Conservation (phyloP, 208 protist species). For the Tritrichomonas foetus region DNA sequence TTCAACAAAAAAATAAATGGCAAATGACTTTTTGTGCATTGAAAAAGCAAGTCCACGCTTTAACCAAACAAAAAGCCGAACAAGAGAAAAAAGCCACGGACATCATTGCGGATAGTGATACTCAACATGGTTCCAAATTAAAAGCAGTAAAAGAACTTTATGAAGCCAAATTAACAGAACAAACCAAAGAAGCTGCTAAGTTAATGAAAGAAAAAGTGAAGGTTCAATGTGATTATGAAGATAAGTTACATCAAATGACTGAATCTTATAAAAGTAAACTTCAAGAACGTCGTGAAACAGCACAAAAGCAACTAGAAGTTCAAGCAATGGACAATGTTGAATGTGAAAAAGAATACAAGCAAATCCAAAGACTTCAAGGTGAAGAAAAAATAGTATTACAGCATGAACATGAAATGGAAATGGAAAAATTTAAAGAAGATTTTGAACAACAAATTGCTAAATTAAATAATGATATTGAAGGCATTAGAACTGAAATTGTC, state of each 20-base stretch:
- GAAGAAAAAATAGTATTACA: background rate
- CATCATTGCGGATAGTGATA: background rate
- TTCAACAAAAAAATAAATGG: slow-evolving; percentile 7
- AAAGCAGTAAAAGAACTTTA: slow-evolving; percentile 24
- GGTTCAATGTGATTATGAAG: slow-evolving; percentile 2
- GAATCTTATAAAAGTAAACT: background rate
- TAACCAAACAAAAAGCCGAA: background rate
- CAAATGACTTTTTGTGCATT: background rate
- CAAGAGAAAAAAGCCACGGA: background rate
- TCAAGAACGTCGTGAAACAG: background rate
- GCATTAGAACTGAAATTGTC: background rate
- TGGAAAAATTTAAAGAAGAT: background rate
- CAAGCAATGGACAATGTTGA: slow-evolving; percentile 10
- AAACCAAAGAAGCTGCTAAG: background rate
- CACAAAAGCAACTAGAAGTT: background rate
- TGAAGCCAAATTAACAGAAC: slow-evolving; percentile 10
- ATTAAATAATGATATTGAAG: background rate
- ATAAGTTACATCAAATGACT: slow-evolving; percentile 9
- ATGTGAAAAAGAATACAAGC: background rate
- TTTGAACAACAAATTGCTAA: background rate
- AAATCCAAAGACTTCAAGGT: background rate
- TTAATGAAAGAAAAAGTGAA: slow-evolving; percentile 15
- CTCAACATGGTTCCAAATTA: background rate
- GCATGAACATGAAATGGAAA: background rate
- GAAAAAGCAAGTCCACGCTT: background rate